Base-by-base conservation (phyloP, 345 rosid species). In the Turritis glabra region DNA sequence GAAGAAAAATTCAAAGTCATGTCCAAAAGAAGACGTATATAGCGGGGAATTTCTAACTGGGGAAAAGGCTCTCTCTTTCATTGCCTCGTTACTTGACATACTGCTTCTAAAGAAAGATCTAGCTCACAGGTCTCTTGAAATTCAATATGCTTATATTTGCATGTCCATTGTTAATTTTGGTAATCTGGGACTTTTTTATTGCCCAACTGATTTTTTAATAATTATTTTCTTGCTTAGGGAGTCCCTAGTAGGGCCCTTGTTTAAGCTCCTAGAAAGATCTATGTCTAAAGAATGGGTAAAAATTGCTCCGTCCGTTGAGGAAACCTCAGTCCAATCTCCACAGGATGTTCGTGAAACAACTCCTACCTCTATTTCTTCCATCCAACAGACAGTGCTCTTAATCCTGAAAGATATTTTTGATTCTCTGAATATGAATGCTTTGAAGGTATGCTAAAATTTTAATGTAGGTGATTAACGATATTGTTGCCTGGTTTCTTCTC, bases 11-110 rank as follows among this genome's bases (percentile, higher is more conserved):
- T 67, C 81, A 30, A 50, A 44, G 52, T 67, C 71, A 19, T 54
- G 64, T 66, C 62, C 57, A 64, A 80, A 76, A 69, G 71, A 82
- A 32, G 76, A 46, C 33, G n/a, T 68, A 43, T 73, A 64, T 60
- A 54, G 53, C 38, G 80, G 69, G 57, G 56, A 72, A 57, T 55
- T 80, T 79, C 59, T 62, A 64, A 77, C 72, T 40, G 85, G 91
- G 66, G 87, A 81, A 72, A 80, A 77, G 57, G 64, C 81, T 33
- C 70, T 86, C n/a, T 43, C 55, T 64, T 89, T 84, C 37, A 77
- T 95, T 61, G 77, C 87, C 69, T 87, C 96, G 40, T 80, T 95
- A 64, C 91, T 95, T 63, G 97, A 95, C 69, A 69, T 90, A 79
- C 79, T 92, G 77, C 80, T 89, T 7, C 77, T 90, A 72, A 92